These are phyloP conservation scores for Sporobolomyces roseus DNA, from an alignment of 768 basidiomycete species.

Conservation along the genomic window DNA sequence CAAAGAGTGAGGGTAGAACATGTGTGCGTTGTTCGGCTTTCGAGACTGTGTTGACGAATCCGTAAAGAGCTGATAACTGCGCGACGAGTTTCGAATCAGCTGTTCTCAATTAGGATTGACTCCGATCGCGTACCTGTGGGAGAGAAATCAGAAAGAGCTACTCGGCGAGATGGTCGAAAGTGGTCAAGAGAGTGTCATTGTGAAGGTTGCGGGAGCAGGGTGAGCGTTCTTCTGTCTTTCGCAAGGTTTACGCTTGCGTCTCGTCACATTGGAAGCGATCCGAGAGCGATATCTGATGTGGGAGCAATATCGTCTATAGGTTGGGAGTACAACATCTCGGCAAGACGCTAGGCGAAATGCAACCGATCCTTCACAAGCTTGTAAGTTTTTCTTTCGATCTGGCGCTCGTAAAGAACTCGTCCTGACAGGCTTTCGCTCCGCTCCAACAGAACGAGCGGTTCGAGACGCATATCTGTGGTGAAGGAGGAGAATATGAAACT, in stretches of 20 bases:
- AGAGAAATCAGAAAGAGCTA: constrained; percentile 78
- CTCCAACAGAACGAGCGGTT: constrained; percentile 65
- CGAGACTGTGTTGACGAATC: too few relatives aligned
- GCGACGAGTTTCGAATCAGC: constrained; percentile 53
- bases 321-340: constrained; percentile 66
- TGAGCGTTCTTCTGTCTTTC: constrained; percentile 2
- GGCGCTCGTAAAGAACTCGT: background rate
- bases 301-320: too few relatives aligned
- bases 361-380: constrained; percentile 65
- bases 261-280: too few relatives aligned
- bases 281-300: too few relatives aligned
- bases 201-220: constrained; percentile 95
- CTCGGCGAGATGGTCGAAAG: constrained; percentile 78
- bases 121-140: constrained; percentile 87
- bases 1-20: constrained; percentile 96
- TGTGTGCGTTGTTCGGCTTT: constrained; percentile 64
- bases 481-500: constrained; percentile 97
- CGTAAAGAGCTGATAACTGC: too few relatives aligned
- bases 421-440: too few relatives aligned
- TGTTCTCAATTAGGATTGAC: constrained; percentile 76
- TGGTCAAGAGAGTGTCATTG: constrained; percentile 74
- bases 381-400: constrained; percentile 51
- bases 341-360: constrained; percentile 67
- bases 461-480: constrained; percentile 90
- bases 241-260: background rate